Base-by-base conservation (phyloP, 2,329 filamentous ascomycete genomes). In the Sarocladium strictum region DNA sequence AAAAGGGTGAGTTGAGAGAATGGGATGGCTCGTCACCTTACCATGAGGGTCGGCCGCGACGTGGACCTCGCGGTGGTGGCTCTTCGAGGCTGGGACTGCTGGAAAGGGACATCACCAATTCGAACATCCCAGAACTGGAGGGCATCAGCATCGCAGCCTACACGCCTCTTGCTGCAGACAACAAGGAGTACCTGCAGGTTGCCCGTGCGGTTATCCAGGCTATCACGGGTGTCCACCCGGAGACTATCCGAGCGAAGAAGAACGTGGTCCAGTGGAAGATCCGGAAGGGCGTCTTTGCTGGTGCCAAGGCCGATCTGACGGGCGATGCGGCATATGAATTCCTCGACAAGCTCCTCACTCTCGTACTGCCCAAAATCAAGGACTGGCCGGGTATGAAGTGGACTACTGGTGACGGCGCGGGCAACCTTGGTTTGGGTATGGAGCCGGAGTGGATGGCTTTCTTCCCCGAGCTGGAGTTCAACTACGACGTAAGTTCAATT, bases 11-110 rank as follows among this genome's bases (percentile, higher is more conserved):
- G 58, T 75, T 97, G 62, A 84, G 94, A 55, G 75, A 81, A 63
- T 99, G 94, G 94, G 87, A 93, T 57, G 92, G 87, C 63, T 89
- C 87, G 53, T 96, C 90, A 7, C 94, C 93, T 2, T 99, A 99
- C 74, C 92, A 92, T 78, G 90, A 91, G 75, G 96, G 96, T 72
- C 82, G 94, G 63, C 87, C 89, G 3, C 82, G 89, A 60, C 86
- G 94, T 59, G 89, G 87, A 1, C 94, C 94, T 4, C 83, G 93
- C 64, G 94, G 94, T 60, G 82, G 84, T 60, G 66, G 69, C 52
- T 72, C 72, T 3, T 84, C 89, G 59, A 79, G 81, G 53, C 74
- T 95, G 61, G 79, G 83, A 60, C 75, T 91, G 58, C 66, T 96
- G 55, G 90, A 92, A 72, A 78, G 81, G 57, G 78, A 88, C 54